Base-by-base conservation (phyloP, 805 yeast genomes). In the Candida multigemmis region DNA sequence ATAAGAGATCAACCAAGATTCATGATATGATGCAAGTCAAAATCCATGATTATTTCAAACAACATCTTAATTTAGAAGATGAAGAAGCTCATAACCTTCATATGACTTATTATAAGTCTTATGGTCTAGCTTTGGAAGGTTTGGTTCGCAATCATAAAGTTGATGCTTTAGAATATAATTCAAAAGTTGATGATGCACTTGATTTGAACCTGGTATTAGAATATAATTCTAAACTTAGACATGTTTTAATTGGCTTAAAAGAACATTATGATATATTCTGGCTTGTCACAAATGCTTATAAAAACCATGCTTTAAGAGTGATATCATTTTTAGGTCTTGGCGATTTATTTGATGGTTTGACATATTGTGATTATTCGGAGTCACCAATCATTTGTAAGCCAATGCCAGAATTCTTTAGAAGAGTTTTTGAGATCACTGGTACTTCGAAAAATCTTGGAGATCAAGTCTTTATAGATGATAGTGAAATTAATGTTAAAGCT, bases 221-320 rank as follows among this genome's bases (percentile, higher is more conserved):
- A 26, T 93, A 87, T 23, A 74, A 79, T 39, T 51, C 50, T 4
- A 48, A 55, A 21, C 55, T 78, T 30, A 60, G 87, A 34, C 51
- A 65, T 14, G 53, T 74, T 66, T 53, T 81, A 23, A 30, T 67
- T 3, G 41, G 53, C 7, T 38, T 81, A 38, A 63, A 51, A 32
- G 40, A 48, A 18, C 70, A 74, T 36, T 74, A 78, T 31, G 78
- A 76, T 41, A 66, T 77, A 44, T 58, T 89, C 36, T 89, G 98
- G 98, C 66, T 91, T 23, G 81, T 85, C 44, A 89, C 98, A 4
- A 89, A 89, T 50, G 97, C 98, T 2, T 89, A 89, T 57, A 77
- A 78, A 47, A 85, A 74, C 44, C 98, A 89, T 53, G 98, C 89
- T 0, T 42, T 76, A 23, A 65, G 96, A 26, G 94, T 85, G 16